Percentiles rank a stretch among this genome's conserved stretches.
Conservation (phyloP, 2,329 filamentous ascomycete species). For the Epichloe scottii region DNA sequence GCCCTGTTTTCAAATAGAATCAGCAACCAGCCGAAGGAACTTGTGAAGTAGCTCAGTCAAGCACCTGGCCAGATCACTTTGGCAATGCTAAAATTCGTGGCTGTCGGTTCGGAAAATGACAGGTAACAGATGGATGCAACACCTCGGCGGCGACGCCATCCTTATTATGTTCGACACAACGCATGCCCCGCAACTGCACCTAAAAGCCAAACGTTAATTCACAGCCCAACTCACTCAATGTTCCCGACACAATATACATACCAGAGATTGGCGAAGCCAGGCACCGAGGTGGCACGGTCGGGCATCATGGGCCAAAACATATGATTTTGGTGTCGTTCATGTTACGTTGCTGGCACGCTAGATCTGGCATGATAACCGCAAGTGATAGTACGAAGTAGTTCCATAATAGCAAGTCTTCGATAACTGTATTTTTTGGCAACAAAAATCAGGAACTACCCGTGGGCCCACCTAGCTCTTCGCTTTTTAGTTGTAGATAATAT, state of each 20-base stretch:
- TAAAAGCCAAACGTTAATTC: not conserved
- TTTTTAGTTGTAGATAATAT: not conserved
- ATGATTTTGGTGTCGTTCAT: not conserved
- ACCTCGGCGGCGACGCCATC: not conserved
- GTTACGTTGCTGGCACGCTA: not conserved
- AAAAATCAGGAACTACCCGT: not conserved
- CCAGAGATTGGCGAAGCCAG: not conserved
- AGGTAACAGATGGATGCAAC: not conserved
- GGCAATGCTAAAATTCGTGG: not conserved
- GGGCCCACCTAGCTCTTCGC: no score
- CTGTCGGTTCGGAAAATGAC: not conserved
- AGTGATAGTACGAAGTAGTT: not conserved
- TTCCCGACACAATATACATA: not conserved
- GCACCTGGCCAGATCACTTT: not conserved
- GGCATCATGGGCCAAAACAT: not conserved
- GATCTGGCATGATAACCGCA: not conserved
- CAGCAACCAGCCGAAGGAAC: not conserved
- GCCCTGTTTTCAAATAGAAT: not conserved
- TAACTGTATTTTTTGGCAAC: not conserved
- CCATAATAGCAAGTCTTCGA: not conserved
- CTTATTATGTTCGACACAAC: conserved; percentile 4
- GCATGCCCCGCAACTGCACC: not conserved
- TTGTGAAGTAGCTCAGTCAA: not conserved
- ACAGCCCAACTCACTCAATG: not conserved
- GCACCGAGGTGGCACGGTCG: not conserved